phyloP scores from a whole-genome alignment of 495 filamentous ascomycete genomes.

The Saxispiralis lemnorum region DNA sequence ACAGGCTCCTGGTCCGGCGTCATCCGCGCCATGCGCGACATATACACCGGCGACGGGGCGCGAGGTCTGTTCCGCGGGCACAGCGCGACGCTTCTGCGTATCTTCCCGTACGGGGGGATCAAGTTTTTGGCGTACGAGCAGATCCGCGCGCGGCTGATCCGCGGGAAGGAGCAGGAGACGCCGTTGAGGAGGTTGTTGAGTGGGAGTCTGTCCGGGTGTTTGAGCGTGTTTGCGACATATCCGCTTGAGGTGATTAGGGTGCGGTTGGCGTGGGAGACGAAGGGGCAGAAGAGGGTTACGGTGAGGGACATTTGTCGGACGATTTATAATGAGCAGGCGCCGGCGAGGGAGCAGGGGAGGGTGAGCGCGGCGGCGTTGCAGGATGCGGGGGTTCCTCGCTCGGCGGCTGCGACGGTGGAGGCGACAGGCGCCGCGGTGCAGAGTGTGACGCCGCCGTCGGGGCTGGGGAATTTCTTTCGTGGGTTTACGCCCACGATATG shows the following conservation, averaged over 20 bases:
- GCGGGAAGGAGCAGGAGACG: conserved; percentile 54
- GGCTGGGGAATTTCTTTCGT: conserved; percentile 81
- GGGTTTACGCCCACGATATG: conserved; percentile 77
- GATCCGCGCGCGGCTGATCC: conserved; percentile 60
- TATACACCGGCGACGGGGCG: conserved; percentile 55
- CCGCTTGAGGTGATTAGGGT: conserved; percentile 85
- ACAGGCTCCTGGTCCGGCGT: conserved; percentile 73
- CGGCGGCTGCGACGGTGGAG: conserved; percentile 24
- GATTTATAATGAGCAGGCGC: conserved; percentile 61
- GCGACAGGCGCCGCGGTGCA: conserved; percentile 26
- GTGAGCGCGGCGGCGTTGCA: conserved; percentile 5
- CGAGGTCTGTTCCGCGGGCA: conserved; percentile 78
- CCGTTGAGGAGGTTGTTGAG: conserved; percentile 56
- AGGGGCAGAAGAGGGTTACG: conserved; percentile 42
- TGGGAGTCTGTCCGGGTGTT: conserved; percentile 68
- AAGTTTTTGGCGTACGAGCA: conserved; percentile 98
- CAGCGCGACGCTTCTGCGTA: conserved; percentile 79
- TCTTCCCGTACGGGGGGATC: conserved; percentile 93
- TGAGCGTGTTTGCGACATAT: conserved; percentile 88
- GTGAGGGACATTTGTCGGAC: conserved; percentile 54
- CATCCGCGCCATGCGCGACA: conserved; percentile 58
- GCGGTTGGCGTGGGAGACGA: conserved; percentile 85
- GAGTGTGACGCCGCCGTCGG: conserved; percentile 38
- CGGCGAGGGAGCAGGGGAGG: conserved; percentile 35
- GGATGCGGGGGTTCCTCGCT: conserved; percentile 8